Percentiles rank a stretch among this genome's conserved stretches.
phyloP scores from a whole-genome alignment of 108 stramenopile genomes.

The Fragilaria radians region DNA sequence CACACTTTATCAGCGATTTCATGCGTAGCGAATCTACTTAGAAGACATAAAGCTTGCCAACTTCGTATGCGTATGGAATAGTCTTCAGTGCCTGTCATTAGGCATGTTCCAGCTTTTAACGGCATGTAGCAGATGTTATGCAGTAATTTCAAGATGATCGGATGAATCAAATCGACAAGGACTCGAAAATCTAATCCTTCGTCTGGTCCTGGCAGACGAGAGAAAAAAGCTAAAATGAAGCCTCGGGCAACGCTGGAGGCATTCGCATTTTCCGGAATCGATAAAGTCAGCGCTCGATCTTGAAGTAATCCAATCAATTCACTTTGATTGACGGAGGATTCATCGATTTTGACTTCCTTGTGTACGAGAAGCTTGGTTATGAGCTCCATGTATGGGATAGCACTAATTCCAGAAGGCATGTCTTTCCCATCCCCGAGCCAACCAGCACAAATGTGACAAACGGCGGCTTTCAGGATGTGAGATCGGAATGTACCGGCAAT shows the following conservation, averaged over 20 bases:
- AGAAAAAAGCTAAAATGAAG: conserved; percentile 63
- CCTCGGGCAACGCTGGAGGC: conserved; percentile 51
- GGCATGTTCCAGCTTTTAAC: conserved; percentile 21
- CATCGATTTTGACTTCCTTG: conserved; percentile 66
- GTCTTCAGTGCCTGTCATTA: conserved; percentile 61
- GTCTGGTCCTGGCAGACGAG: conserved; percentile 44
- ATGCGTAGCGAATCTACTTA: conserved; percentile 59
- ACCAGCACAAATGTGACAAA: conserved; percentile 46
- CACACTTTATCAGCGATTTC: conserved; percentile 55
- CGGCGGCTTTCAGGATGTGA: conserved; percentile 45
- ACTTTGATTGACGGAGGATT: conserved; percentile 40
- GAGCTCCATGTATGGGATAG: conserved; percentile 69
- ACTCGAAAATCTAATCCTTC: conserved; percentile 37
- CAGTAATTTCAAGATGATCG: conserved; percentile 48
- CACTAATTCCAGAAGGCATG: conserved; percentile 34
- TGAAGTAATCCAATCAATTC: conserved; percentile 6
- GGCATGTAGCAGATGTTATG: conserved; percentile 34
- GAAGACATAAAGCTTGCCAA: conserved; percentile 79
- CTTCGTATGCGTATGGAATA: conserved; percentile 63
- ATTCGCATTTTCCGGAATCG: conserved; percentile 33
- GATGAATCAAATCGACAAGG: conserved; percentile 46
- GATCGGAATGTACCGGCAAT: conserved; percentile 50
- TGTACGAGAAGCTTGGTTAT: conserved; percentile 64
- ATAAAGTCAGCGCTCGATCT: not conserved
- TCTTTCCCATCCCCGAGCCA: conserved; percentile 44